These are phyloP conservation scores for Cucurbita maxima DNA, from an alignment of 306 rosid species.

Conservation along the genomic window DNA sequence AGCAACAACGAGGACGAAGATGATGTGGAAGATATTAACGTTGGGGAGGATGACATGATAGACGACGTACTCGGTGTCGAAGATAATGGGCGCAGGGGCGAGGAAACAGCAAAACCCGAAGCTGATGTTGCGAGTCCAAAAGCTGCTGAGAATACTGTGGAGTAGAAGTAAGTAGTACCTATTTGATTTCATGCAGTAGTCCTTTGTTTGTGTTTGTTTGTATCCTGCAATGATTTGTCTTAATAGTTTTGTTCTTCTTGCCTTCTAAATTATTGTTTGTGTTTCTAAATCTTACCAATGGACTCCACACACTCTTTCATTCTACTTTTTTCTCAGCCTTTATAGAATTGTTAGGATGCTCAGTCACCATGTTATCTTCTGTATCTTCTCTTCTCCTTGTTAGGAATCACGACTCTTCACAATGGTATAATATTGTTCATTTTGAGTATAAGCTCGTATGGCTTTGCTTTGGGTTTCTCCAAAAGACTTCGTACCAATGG, in stretches of 20 bases:
- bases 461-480: too few relatives aligned
- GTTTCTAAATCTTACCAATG: background rate
- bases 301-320: background rate
- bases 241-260: conserved; percentile 2
- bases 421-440: too few relatives aligned
- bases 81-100: conserved; percentile 52
- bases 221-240: background rate
- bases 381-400: too few relatives aligned
- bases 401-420: too few relatives aligned
- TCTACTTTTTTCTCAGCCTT: background rate
- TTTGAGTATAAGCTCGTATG: too few relatives aligned
- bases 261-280: background rate
- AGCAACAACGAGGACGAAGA: conserved; percentile 72
- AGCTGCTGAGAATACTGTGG: conserved; percentile 20
- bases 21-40: conserved; percentile 82
- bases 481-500: too few relatives aligned
- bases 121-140: conserved; percentile 18
- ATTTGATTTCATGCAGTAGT: background rate
- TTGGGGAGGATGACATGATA: conserved; percentile 83
- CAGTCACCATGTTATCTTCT: background rate
- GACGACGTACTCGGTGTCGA: conserved; percentile 72
- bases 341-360: background rate
- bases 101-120: conserved; percentile 47
- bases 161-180: background rate
- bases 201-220: background rate